phyloP scores from a whole-genome alignment of 345 rosid genomes.

The Eucalyptus viminalis region DNA sequence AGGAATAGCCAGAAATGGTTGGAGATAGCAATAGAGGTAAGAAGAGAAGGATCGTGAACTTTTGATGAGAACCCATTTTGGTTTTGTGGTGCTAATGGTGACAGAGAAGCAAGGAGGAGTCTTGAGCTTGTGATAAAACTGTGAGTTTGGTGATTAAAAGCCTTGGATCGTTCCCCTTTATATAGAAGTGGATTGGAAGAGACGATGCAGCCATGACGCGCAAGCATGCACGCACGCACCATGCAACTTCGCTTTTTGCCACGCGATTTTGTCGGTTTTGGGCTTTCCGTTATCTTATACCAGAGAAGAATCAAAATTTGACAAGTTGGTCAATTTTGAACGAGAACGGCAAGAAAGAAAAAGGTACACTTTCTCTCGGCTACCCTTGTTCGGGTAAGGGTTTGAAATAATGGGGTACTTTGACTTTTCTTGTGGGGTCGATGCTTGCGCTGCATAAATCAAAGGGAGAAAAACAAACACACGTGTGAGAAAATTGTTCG shows the following conservation, averaged over 20 bases:
- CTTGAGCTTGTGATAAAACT: neutral
- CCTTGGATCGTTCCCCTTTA: neutral
- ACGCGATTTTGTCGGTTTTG: neutral
- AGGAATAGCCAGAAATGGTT: constrained; percentile 4
- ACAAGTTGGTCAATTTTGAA: neutral
- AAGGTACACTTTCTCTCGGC: neutral
- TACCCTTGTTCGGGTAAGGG: neutral
- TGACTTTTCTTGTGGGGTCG: neutral
- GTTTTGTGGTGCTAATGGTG: too few species aligned
- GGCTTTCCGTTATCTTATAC: neutral
- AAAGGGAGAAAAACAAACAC: neutral
- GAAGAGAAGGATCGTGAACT: neutral
- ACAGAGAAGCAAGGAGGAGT: neutral
- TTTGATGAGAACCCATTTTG: too few species aligned
- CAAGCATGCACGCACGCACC: neutral
- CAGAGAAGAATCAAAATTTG: neutral
- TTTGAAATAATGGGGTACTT: neutral
- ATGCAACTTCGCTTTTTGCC: neutral
- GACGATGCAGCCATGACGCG: neutral
- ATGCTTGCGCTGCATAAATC: neutral
- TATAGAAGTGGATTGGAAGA: neutral
- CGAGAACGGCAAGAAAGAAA: neutral
- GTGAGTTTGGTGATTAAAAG: neutral
- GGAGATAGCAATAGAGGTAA: neutral
- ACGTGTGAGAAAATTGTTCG: neutral